Conservation (phyloP, 768 basidiomycete species). For the Naematelia encephala region DNA sequence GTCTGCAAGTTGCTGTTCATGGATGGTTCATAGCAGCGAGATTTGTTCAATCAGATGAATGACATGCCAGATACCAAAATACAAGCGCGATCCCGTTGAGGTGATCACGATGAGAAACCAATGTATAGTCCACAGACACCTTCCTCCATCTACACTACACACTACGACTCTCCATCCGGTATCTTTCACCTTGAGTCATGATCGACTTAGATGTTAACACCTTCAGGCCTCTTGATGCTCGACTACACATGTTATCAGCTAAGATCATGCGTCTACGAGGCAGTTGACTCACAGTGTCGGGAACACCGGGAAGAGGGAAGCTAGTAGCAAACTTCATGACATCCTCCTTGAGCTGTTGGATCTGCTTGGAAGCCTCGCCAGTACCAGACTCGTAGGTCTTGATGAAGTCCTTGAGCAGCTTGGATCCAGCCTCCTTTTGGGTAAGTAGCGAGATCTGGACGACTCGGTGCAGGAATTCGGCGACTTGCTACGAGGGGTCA, state of each 20-base stretch:
- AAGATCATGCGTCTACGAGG: not conserved
- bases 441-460: constrained; percentile 84
- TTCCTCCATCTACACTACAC: not conserved
- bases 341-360: constrained; percentile 71
- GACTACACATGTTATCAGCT: constrained; percentile 17
- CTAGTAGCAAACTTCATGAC: constrained; percentile 72
- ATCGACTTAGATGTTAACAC: constrained; percentile 31
- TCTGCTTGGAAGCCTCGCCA: constrained; percentile 63
- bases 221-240: constrained; percentile 43
- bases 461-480: constrained; percentile 85
- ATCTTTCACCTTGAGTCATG: not conserved
- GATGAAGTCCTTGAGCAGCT: constrained; percentile 94
- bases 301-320: constrained; percentile 91
- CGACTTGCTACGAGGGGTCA: constrained; percentile 57
- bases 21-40: not conserved
- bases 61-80: constrained; percentile 6
- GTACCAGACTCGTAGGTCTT: constrained; percentile 55
- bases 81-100: constrained; percentile 6
- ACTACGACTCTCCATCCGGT: not conserved
- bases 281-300: constrained; percentile 51
- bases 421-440: constrained; percentile 91
- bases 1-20: not conserved
- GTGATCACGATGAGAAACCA: constrained; percentile 11
- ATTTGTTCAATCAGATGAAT: constrained; percentile 13
- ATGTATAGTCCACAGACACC: not conserved